Evolutionary conservation across 2,329 filamentous ascomycete genomes (phyloP), one percentile per base, ranked within the genome.

Genomic region (Pseudogymnoascus sp.): DNA sequence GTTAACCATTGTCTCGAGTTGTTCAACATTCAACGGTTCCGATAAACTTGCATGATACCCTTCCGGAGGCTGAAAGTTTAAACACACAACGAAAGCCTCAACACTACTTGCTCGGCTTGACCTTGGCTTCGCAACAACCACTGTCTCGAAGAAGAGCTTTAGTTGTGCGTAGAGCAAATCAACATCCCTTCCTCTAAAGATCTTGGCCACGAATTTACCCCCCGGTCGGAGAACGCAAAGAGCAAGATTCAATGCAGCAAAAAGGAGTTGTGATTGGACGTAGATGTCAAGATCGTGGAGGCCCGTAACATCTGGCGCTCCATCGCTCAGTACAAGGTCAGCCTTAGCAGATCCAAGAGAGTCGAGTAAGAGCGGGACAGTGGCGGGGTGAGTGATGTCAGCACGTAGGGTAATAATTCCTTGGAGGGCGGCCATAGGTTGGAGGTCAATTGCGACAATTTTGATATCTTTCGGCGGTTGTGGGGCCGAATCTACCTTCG

Each of bases 241-340:
- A 0, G 94, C 92, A 2, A 99, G 84, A 74, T 97, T 96, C 19
- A 99, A 83, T 0, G 94, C 94, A 0, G 93, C 91, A 75, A 95
- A 97, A 59, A 99, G 87, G 7, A 99, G 83, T 76, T 97, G 94
- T 7, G 90, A 92, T 76, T 99, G 94, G 16, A 99, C 90, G 76
- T 99, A 99, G 68, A 97, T 97, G 75, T 99, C 94, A 36, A 99
- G 84, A 74, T 99, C 94, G 74, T 99, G 94, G 1, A 99, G 82
- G 19, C 94, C 94, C 0, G 94, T 99, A 11, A 99, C 94, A 71
- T 99, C 94, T 0, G 94, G 94, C 0, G 94, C 94, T 61, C 94
- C 94, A 70, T 99, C 94, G 63, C 91, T 96, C 66, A 99, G 84
- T 23, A 99, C 93, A 1, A 99, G 83, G 72, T 99, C 94, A 12